Conservation (phyloP, 2,329 filamentous ascomycete species). For the Pseudocercospora fijiensis region DNA sequence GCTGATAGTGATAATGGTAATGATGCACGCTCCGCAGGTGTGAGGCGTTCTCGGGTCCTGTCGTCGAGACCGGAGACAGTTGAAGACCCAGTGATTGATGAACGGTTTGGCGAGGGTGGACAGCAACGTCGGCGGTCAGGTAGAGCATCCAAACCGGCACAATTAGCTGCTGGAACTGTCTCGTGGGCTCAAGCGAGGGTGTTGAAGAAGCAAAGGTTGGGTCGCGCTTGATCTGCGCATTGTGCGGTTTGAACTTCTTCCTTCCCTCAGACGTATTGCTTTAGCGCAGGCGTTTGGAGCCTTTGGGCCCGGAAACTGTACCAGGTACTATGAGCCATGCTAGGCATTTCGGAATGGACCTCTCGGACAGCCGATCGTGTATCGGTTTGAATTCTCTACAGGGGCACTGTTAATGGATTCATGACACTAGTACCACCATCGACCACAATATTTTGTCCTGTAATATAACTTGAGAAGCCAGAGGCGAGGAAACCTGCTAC, state of each 20-base stretch:
- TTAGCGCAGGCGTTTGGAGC: constrained; percentile 1
- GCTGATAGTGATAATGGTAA: neutral
- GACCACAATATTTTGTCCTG: constrained; percentile 61
- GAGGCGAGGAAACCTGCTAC: constrained; percentile 63
- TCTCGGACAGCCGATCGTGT: too few relatives aligned
- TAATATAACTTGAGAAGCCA: constrained; percentile 63
- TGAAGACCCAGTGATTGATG: neutral
- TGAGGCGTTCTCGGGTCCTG: neutral
- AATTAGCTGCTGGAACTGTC: constrained; percentile 3
- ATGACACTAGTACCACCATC: constrained; percentile 56
- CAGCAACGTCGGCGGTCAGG: neutral
- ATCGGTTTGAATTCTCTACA: neutral
- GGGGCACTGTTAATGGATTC: constrained; percentile 38
- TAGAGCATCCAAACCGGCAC: constrained; percentile 1
- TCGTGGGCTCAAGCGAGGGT: constrained; percentile 4
- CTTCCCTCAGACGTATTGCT: neutral
- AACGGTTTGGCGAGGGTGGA: neutral
- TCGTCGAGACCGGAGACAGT: neutral
- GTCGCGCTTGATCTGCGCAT: neutral
- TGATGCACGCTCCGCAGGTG: neutral
- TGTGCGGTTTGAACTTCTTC: too few relatives aligned
- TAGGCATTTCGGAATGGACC: too few relatives aligned
- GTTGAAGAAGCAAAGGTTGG: neutral
- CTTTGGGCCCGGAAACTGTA: neutral
- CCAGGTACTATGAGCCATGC: neutral